Percentiles rank a stretch among this genome's conserved stretches.
Conservation (phyloP, 441 rosid genomes). For the Adansonia gregorii region DNA sequence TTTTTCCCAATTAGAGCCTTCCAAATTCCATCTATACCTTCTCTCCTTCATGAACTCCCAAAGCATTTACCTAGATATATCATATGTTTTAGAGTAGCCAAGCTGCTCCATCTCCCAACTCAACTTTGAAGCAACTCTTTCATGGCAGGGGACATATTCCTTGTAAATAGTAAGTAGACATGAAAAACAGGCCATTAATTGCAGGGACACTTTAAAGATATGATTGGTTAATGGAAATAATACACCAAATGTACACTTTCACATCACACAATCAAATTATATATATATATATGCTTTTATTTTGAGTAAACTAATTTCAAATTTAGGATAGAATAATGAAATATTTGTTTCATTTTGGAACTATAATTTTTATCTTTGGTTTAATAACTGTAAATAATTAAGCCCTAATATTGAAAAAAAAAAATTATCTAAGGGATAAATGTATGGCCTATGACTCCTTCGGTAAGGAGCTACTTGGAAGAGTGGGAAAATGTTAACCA, state of each 20-base stretch:
- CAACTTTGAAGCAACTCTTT: constrained; percentile 58
- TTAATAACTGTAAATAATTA: background rate
- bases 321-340: background rate
- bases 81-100: constrained; percentile 50
- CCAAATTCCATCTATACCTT: constrained; percentile 30
- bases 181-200: background rate
- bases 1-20: constrained; percentile 37
- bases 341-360: background rate
- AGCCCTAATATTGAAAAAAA: background rate
- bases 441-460: background rate
- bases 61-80: constrained; percentile 42
- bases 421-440: background rate
- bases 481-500: no score
- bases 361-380: background rate
- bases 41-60: constrained; percentile 9
- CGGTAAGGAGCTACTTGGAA: background rate
- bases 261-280: background rate
- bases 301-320: background rate
- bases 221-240: constrained; percentile 1
- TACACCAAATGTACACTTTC: background rate
- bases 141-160: constrained; percentile 75
- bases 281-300: background rate
- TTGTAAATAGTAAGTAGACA: constrained; percentile 25
- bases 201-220: background rate
- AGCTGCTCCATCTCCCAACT: constrained; percentile 69